These are phyloP conservation scores for Penicillium silybi DNA, from an alignment of 495 filamentous ascomycete genomes.

Conservation along the genomic window DNA sequence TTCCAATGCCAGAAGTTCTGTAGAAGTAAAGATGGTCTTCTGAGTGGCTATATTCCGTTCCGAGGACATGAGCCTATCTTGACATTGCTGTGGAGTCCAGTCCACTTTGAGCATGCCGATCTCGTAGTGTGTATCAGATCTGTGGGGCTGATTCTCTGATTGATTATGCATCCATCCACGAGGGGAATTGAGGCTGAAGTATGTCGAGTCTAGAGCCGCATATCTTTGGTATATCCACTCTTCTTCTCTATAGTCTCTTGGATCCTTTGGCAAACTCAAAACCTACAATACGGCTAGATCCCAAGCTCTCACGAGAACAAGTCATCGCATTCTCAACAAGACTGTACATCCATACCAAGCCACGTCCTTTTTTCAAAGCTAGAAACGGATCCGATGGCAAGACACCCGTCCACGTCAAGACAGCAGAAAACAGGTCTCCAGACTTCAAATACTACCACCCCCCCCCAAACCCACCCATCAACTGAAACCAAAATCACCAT, in stretches of 20 bases:
- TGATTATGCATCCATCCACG: neutral
- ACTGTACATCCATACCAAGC: neutral
- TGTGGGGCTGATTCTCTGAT: neutral
- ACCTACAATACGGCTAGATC: neutral
- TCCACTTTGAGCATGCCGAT: neutral
- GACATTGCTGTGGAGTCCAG: neutral
- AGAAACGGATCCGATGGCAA: no score
- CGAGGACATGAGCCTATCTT: neutral
- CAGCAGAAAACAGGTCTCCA: neutral
- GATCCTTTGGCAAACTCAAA: neutral
- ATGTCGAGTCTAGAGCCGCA: neutral
- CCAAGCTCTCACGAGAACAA: neutral
- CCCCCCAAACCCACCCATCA: no score
- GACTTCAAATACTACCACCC: no score
- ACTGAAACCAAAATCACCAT: neutral
- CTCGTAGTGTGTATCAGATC: neutral
- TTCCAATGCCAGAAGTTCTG: neutral
- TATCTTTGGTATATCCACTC: neutral
- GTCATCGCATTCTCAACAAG: neutral
- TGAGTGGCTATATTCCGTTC: neutral
- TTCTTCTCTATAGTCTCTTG: no score
- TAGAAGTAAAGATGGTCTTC: neutral
- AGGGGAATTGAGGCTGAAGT: neutral
- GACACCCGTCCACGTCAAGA: neutral
- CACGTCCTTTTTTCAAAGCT: neutral